phyloP scores from a whole-genome alignment of 768 basidiomycete species.

The Rhodotorula taiwanensis region DNA sequence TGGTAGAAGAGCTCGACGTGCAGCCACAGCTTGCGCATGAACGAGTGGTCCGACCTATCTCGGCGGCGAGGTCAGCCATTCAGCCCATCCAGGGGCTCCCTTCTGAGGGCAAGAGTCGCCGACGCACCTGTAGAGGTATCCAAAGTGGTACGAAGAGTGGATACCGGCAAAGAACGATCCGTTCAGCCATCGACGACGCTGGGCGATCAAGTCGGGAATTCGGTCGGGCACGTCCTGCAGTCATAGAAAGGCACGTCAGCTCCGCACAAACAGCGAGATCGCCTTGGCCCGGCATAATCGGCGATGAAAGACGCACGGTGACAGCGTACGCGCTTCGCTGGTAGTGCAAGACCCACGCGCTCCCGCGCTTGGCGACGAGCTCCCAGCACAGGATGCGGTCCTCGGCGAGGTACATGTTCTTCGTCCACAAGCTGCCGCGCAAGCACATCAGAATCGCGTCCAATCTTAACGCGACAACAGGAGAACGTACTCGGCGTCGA shows the following conservation, averaged over 20 bases:
- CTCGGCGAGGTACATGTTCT: constrained; percentile 91
- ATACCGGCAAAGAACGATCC: constrained; percentile 95
- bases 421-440: constrained; percentile 70
- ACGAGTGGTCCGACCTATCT: constrained; percentile 62
- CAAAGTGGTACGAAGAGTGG: constrained; percentile 85
- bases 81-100: too few relatives aligned
- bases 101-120: neutral
- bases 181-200: constrained; percentile 92
- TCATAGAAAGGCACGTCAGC: too few relatives aligned
- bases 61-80: too few relatives aligned
- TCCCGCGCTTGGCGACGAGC: constrained; percentile 85
- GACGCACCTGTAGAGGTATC: constrained; percentile 71
- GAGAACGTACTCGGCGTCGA: constrained; percentile 11
- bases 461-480: constrained; percentile 46
- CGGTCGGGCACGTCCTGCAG: constrained; percentile 30
- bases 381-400: constrained; percentile 89
- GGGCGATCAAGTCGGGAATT: constrained; percentile 83
- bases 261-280: neutral
- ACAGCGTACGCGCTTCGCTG: constrained; percentile 83
- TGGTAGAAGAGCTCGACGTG: constrained; percentile 92
- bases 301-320: constrained; percentile 51
- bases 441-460: neutral
- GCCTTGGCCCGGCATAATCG: neutral
- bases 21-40: constrained; percentile 83
- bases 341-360: constrained; percentile 87